A percentile compares a stretch with the other conserved stretches of the same genome.
These are phyloP conservation scores for Penicillium bovifimosum DNA, from an alignment of 495 filamentous ascomycete genomes.

Conservation along the genomic window DNA sequence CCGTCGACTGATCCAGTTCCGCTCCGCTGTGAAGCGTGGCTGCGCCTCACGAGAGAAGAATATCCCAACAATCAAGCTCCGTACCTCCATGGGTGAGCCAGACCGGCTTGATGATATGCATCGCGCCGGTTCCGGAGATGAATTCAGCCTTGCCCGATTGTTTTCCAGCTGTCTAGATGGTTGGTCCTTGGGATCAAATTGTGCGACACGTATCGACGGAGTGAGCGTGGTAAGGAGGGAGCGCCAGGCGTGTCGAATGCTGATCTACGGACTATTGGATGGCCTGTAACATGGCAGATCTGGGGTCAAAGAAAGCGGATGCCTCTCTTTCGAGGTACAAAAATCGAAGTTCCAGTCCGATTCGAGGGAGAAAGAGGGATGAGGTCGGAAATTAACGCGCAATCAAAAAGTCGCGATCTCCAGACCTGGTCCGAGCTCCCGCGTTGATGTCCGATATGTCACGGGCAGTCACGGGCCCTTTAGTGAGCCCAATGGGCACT, in stretches of 20 bases:
- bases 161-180: neutral
- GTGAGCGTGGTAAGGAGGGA: conserved; percentile 1
- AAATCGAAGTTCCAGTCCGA: neutral
- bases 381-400: conserved; percentile 17
- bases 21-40: neutral
- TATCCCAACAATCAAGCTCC: conserved; percentile 13
- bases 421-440: conserved; percentile 40
- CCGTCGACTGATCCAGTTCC: neutral
- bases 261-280: neutral
- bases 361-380: conserved; percentile 4
- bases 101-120: conserved; percentile 89
- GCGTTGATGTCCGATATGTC: too few relatives aligned
- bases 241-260: neutral
- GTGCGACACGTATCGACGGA: conserved; percentile 1
- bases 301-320: too few relatives aligned
- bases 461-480: too few relatives aligned
- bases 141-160: conserved; percentile 1
- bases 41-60: conserved; percentile 8
- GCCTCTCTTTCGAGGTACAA: neutral
- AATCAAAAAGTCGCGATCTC: conserved; percentile 42
- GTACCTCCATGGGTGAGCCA: conserved; percentile 90
- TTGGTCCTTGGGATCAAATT: neutral
- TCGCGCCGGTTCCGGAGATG: conserved; percentile 29
- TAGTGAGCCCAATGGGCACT: too few relatives aligned
- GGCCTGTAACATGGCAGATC: neutral